Evolutionary conservation across 225 moss, liverwort and hornwort genomes (phyloP), one percentile per base, ranked within the genome.

Genomic region (Polytrichum commune): DNA sequence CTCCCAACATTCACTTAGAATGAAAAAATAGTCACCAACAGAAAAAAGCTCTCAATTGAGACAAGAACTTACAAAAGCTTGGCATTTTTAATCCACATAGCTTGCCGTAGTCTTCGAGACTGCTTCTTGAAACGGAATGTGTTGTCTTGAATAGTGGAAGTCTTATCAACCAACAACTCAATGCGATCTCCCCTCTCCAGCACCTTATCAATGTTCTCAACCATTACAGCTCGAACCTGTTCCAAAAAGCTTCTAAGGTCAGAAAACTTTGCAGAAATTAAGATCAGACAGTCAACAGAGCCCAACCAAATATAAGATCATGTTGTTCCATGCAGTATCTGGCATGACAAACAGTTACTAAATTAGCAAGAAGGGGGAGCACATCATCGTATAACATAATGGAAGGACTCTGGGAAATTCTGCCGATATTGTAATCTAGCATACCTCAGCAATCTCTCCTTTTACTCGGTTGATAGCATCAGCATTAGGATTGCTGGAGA

Each of bases 121-220:
- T 98, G 95, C 81, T 98, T 95, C 84, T 95, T 95, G 71, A 98
- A 95, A 66, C 90, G 91, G 76, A 98, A 98, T 27, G 77, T 83
- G 70, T 92, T 91, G 69, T 98, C 98, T 69, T 98, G 98, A 68
- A 98, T 98, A 32, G 90, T 90, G 28, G 98, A 77, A 1, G 98
- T 93, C 86, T 98, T 98, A 63, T 98, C 98, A 76, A 98, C 98
- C 71, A 98, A 77, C 80, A 98, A 79, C 60, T 98, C 98, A 67
- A 98, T 98, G 57, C 94, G 91, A 63, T 98, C 98, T 72, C 98
- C 95, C 77, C 98, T 84, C 70, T 98, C 98, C 83, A 98, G 73
- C 70, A 98, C 98, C 89, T 98, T 98, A 77, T 98, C 98, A 33
- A 98, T 98, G 46, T 98, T 98, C 78, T 98, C 95, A 69, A 98